Base-by-base conservation (phyloP, 2,329 filamentous ascomycete genomes). In the Coniochaeta sp. region DNA sequence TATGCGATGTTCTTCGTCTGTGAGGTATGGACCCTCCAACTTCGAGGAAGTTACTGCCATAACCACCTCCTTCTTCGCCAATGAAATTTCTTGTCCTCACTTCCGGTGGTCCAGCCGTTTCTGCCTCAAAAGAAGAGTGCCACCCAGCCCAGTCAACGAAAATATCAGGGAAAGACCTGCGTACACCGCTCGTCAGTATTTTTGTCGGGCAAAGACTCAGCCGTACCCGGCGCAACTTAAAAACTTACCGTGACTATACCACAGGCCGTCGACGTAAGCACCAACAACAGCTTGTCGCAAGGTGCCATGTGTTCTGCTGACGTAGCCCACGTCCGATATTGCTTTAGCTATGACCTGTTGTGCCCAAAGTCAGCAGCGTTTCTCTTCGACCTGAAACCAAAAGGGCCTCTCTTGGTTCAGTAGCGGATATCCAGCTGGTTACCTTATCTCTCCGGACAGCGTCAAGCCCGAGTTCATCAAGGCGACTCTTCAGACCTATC, bases 231-330 rank as follows among this genome's bases (percentile, higher is more conserved):
- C 57, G 26, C 43, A 19, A 62, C 64, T 55, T 31, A 66, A 22
- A 3, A 16, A 63, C 64, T 55, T 34, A 67, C 68, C 64, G 44
- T 75, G 73, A 47, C 68, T 73, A 62, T 68, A 74, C 62, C 70
- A 71, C 28, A 75, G 43, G 0, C 72, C 72, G 31, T 72, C 67
- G 2, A 74, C 68, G 59, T 75, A 75, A 2, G 72, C 68, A 16
- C 63, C 65, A 1, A 72, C 67, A 7, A 75, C 64, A 3, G 69
- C 72, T 19, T 67, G 56, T 6, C 69, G 62, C 1, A 74, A 57
- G 1, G 59, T 58, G 1, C 65, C 68, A 1, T 65, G 66, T 1
- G 67, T 61, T 8, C 67, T 63, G 19, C 69, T 64, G 14, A 74
- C 64, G 22, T 70, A 74, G 14, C 69, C 69, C 14, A 74, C 68